Conservation (phyloP, 495 filamentous ascomycete species). For the Ramalina intermedia region DNA sequence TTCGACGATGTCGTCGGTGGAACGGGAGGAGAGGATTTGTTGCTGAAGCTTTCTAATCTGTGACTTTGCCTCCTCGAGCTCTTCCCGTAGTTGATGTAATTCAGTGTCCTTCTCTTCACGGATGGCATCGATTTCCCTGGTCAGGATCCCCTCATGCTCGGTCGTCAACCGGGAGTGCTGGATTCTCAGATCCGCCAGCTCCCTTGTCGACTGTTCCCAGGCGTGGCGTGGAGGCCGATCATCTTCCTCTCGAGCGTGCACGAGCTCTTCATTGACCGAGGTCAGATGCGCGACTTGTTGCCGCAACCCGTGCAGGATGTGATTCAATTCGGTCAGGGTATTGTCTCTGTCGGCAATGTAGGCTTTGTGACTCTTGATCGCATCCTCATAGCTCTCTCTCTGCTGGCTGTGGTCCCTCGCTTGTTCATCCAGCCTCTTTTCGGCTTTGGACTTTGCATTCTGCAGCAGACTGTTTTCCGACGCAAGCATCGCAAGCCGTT, state of each 20-base stretch:
- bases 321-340: slow-evolving; percentile 67
- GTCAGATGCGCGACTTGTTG: slow-evolving; percentile 61
- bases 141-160: slow-evolving; percentile 50
- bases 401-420: slow-evolving; percentile 40
- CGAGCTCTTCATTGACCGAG: slow-evolving; percentile 59
- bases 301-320: slow-evolving; percentile 61
- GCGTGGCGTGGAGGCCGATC: slow-evolving; percentile 22
- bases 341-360: slow-evolving; percentile 48
- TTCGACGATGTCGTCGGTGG: slow-evolving; percentile 58
- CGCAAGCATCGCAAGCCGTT: slow-evolving; percentile 60
- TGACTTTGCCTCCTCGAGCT: slow-evolving; percentile 63
- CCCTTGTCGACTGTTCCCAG: slow-evolving; percentile 47
- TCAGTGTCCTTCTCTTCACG: slow-evolving; percentile 64
- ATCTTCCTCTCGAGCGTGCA: slow-evolving; percentile 50
- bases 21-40: slow-evolving; percentile 58
- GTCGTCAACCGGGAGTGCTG: slow-evolving; percentile 43
- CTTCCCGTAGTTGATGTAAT: slow-evolving; percentile 56
- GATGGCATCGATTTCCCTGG: slow-evolving; percentile 42
- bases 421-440: slow-evolving; percentile 38
- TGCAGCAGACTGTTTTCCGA: slow-evolving; percentile 67
- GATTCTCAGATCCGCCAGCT: slow-evolving; percentile 44
- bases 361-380: slow-evolving; percentile 38
- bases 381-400: slow-evolving; percentile 37
- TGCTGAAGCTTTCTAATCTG: slow-evolving; percentile 70
- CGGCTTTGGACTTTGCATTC: slow-evolving; percentile 55